These are phyloP conservation scores for Multifurca ochricompacta DNA, from an alignment of 768 basidiomycete species.

Conservation along the genomic window DNA sequence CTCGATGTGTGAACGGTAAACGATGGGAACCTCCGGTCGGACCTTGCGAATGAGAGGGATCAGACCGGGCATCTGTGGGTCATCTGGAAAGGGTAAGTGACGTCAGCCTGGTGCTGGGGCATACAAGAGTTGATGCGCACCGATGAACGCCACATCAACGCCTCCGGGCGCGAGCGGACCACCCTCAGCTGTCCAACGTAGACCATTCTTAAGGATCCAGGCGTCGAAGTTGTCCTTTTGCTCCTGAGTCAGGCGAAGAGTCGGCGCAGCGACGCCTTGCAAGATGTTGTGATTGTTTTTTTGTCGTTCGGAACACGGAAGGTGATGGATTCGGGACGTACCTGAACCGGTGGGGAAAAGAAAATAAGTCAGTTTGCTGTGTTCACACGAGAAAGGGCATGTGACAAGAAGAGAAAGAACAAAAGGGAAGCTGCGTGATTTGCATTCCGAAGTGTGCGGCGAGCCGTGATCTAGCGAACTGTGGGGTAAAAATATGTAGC, in stretches of 20 bases:
- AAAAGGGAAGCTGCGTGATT: not conserved
- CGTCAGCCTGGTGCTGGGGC: not conserved
- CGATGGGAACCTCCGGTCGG: constrained; percentile 77
- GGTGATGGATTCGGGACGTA: constrained; percentile 87
- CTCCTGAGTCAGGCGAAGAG: constrained; percentile 67
- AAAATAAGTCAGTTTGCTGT: not conserved
- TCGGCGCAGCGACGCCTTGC: constrained; percentile 82
- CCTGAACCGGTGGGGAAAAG: constrained; percentile 34
- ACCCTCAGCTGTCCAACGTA: constrained; percentile 81
- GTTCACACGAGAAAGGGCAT: not conserved
- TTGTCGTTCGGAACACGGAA: constrained; percentile 85
- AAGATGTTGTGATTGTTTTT: constrained; percentile 95
- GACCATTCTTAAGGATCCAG: constrained; percentile 86
- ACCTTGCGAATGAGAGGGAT: constrained; percentile 87
- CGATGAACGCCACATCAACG: constrained; percentile 85
- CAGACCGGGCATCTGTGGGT: constrained; percentile 90
- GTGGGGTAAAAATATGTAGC: constrained; percentile 7
- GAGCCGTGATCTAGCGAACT: constrained; percentile 11
- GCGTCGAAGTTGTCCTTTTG: constrained; percentile 75
- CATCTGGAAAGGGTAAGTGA: constrained; percentile 41
- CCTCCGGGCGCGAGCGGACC: constrained; percentile 79
- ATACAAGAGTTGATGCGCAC: constrained; percentile 29
- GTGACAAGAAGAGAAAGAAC: not conserved
- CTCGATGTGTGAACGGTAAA: constrained; percentile 95
- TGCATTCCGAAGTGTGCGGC: not conserved